Conservation (phyloP, 2,329 filamentous ascomycete genomes). For the Aspergillus thermomutatus region DNA sequence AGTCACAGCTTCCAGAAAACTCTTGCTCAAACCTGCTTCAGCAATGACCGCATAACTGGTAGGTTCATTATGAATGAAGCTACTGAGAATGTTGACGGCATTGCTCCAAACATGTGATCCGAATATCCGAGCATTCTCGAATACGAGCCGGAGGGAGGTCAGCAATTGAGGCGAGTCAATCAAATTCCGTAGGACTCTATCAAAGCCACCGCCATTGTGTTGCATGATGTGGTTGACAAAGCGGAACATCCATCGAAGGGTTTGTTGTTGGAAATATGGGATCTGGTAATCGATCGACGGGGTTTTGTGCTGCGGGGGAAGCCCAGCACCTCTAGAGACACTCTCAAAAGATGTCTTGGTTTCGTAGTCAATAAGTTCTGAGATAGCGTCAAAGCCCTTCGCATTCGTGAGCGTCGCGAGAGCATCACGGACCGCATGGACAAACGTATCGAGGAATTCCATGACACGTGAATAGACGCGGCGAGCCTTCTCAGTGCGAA, state of each 20-base stretch:
- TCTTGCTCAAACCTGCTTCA: constrained; percentile 85
- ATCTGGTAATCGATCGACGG: constrained; percentile 89
- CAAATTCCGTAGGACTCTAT: constrained; percentile 84
- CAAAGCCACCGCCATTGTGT: constrained; percentile 76
- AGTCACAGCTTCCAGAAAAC: constrained; percentile 78
- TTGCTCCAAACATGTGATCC: constrained; percentile 96
- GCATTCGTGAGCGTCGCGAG: constrained; percentile 79
- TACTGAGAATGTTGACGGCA: constrained; percentile 84
- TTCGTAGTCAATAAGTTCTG: constrained; percentile 78
- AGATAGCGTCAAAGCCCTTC: constrained; percentile 83
- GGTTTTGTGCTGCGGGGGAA: constrained; percentile 69
- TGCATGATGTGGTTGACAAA: constrained; percentile 95
- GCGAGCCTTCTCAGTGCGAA: constrained; percentile 77
- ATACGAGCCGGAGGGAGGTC: constrained; percentile 72
- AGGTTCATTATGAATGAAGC: constrained; percentile 97
- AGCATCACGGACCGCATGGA: constrained; percentile 80
- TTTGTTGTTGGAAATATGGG: constrained; percentile 89
- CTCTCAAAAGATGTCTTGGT: constrained; percentile 67
- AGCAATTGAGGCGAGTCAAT: constrained; percentile 89
- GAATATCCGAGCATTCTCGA: constrained; percentile 74
- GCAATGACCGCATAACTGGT: constrained; percentile 96
- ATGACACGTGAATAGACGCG: constrained; percentile 80
- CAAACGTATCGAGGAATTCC: constrained; percentile 81
- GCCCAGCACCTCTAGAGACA: constrained; percentile 67
- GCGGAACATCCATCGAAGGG: constrained; percentile 88